Evolutionary conservation across 768 basidiomycete genomes (phyloP).

Genomic region (Boletus reticulatus): DNA sequence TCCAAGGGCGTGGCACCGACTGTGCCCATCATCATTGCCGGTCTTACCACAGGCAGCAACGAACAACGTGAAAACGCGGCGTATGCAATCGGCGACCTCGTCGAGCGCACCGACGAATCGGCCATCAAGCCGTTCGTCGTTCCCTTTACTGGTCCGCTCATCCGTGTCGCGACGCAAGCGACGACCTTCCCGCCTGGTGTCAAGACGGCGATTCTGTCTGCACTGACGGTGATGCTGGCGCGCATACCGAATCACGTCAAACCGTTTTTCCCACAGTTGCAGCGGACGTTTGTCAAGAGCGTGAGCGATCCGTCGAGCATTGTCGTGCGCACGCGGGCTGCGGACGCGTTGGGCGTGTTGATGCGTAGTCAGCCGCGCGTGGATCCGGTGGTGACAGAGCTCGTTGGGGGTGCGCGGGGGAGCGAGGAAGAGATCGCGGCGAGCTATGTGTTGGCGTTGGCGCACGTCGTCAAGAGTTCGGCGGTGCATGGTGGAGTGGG

Average conservation of each 20-base stretch:
- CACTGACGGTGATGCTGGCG: constrained; percentile 81
- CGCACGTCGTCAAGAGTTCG: constrained; percentile 69
- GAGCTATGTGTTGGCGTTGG: constrained; percentile 74
- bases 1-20: constrained; percentile 81
- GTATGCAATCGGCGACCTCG: constrained; percentile 94
- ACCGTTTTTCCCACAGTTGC: constrained; percentile 98
- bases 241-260: constrained; percentile 87
- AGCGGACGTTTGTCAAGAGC: constrained; percentile 95
- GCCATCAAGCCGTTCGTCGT: constrained; percentile 96
- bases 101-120: constrained; percentile 78
- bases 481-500: constrained; percentile 64
- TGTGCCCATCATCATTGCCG: constrained; percentile 87
- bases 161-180: constrained; percentile 89
- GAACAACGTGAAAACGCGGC: constrained; percentile 95
- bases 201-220: constrained; percentile 86
- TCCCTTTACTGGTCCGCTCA: constrained; percentile 92
- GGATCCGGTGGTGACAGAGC: constrained; percentile 92
- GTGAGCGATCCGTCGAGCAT: constrained; percentile 75
- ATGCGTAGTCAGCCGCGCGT: constrained; percentile 90
- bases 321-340: constrained; percentile 79
- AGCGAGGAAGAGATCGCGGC: constrained; percentile 71
- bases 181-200: constrained; percentile 89
- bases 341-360: constrained; percentile 79
- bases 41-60: constrained; percentile 91
- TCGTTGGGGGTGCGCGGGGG: constrained; percentile 58